phyloP scores from a whole-genome alignment of 768 basidiomycete species.

The Pleurotus djamor region DNA sequence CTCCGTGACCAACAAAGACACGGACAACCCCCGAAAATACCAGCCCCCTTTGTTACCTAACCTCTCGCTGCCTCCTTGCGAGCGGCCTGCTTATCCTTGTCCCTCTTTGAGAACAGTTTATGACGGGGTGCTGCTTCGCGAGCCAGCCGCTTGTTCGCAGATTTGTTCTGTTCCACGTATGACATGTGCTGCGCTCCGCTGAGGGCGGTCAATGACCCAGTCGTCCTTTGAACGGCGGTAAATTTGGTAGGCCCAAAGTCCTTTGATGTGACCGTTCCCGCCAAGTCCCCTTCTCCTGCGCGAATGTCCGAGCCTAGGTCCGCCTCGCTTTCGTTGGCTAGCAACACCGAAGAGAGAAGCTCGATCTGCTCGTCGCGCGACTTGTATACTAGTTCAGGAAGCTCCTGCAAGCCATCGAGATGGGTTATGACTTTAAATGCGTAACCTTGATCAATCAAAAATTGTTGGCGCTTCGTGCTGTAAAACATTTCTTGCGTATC shows the following conservation, averaged over 20 bases:
- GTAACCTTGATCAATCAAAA: slow-evolving; percentile 98
- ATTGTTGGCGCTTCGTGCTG: slow-evolving; percentile 98
- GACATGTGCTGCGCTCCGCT: slow-evolving; percentile 93
- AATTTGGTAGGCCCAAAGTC: slow-evolving; percentile 79
- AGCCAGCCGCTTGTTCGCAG: slow-evolving; percentile 80
- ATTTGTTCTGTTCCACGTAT: slow-evolving; percentile 90
- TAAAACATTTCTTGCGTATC: slow-evolving; percentile 99
- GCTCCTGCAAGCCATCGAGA: slow-evolving; percentile 84
- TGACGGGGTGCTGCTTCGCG: slow-evolving; percentile 55
- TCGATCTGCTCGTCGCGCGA: slow-evolving; percentile 94
- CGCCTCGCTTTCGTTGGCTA: slow-evolving; percentile 88
- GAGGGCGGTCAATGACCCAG: slow-evolving; percentile 78
- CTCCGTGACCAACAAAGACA: not conserved
- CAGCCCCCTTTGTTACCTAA: not conserved
- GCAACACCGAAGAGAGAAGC: slow-evolving; percentile 87
- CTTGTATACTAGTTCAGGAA: slow-evolving; percentile 89
- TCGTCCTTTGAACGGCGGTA: slow-evolving; percentile 71
- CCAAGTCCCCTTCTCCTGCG: slow-evolving; percentile 81
- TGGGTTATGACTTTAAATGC: slow-evolving; percentile 99
- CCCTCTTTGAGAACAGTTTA: slow-evolving; percentile 82
- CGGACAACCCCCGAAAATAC: not conserved
- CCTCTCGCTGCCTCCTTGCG: slow-evolving; percentile 38
- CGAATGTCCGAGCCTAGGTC: slow-evolving; percentile 84
- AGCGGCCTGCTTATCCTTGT: slow-evolving; percentile 65
- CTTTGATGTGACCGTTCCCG: slow-evolving; percentile 84